These are phyloP conservation scores for Cystobasidiaceae sp. DNA, from an alignment of 1,284 basidiomycete genomes.

Conservation along the genomic window DNA sequence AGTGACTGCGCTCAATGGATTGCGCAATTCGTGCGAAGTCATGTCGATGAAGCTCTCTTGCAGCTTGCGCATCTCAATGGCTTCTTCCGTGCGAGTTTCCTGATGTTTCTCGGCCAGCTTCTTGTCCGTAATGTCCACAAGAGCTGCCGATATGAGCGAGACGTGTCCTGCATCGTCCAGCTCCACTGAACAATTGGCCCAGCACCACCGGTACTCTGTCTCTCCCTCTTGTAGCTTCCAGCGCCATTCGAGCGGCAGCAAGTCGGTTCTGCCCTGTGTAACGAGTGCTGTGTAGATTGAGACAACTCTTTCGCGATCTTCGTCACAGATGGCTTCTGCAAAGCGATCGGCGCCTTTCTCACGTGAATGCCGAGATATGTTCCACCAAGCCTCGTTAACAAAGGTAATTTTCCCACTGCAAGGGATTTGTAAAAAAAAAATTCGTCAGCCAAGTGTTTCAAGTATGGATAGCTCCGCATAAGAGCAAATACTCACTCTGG, in stretches of 20 bases:
- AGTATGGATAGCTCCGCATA: background rate
- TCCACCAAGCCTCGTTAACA: constrained; percentile 4
- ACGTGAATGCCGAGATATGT: background rate
- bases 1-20: constrained; percentile 25
- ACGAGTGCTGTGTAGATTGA: background rate
- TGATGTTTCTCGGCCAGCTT: constrained; percentile 34
- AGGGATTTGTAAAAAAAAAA: too few relatives aligned
- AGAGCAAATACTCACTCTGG: constrained; percentile 31
- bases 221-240: constrained; percentile 21
- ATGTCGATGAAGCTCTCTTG: constrained; percentile 40
- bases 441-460: background rate
- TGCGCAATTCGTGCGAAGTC: constrained; percentile 15
- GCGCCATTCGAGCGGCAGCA: constrained; percentile 34
- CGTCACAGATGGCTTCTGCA: too few relatives aligned
- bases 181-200: background rate
- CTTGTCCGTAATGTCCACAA: constrained; percentile 35
- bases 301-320: background rate
- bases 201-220: background rate
- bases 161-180: background rate
- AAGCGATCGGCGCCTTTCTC: too few relatives aligned
- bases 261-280: background rate
- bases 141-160: background rate
- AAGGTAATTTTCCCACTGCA: background rate
- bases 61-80: constrained; percentile 32
- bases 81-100: constrained; percentile 35